Evolutionary conservation across 2,329 filamentous ascomycete species (phyloP).

Genomic region (Tolypocladium amazonense): DNA sequence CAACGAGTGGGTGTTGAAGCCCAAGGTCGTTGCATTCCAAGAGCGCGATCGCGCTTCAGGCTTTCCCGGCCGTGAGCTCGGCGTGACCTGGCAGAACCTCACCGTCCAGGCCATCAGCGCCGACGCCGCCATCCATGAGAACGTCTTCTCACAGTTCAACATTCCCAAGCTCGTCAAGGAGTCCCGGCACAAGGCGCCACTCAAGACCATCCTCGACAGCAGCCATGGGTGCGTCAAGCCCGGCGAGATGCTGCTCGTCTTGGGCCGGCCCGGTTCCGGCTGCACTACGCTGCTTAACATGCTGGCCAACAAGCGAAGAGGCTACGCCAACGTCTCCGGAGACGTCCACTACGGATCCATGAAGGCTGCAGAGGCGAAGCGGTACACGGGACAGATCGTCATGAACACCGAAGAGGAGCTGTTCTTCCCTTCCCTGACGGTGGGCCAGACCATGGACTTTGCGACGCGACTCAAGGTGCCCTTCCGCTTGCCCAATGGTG

Average conservation of each 20-base stretch:
- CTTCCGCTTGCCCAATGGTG: constrained; percentile 31
- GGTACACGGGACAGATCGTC: constrained; percentile 48
- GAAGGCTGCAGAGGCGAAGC: constrained; percentile 35
- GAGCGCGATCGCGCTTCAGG: constrained; percentile 33
- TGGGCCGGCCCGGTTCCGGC: constrained; percentile 58
- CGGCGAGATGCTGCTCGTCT: constrained; percentile 61
- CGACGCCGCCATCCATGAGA: constrained; percentile 55
- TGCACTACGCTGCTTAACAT: constrained; percentile 64
- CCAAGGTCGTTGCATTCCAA: constrained; percentile 31
- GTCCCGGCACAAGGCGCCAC: constrained; percentile 40
- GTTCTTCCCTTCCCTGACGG: constrained; percentile 58
- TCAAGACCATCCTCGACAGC: constrained; percentile 54
- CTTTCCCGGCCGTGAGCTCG: constrained; percentile 39
- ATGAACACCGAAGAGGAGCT: constrained; percentile 62
- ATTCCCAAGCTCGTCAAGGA: constrained; percentile 42
- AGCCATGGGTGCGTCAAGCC: constrained; percentile 60
- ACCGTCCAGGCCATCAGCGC: constrained; percentile 51
- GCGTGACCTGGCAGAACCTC: constrained; percentile 54
- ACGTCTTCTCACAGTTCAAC: constrained; percentile 50
- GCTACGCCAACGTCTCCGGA: constrained; percentile 47
- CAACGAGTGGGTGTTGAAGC: constrained; percentile 35
- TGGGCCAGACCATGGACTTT: constrained; percentile 61
- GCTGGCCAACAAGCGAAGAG: constrained; percentile 51
- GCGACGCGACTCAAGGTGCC: constrained; percentile 52
- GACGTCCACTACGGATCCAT: constrained; percentile 45